These are phyloP conservation scores for Synchytrium microbalum DNA, from an alignment of 371 early-diverging fungal species.

Conservation along the genomic window DNA sequence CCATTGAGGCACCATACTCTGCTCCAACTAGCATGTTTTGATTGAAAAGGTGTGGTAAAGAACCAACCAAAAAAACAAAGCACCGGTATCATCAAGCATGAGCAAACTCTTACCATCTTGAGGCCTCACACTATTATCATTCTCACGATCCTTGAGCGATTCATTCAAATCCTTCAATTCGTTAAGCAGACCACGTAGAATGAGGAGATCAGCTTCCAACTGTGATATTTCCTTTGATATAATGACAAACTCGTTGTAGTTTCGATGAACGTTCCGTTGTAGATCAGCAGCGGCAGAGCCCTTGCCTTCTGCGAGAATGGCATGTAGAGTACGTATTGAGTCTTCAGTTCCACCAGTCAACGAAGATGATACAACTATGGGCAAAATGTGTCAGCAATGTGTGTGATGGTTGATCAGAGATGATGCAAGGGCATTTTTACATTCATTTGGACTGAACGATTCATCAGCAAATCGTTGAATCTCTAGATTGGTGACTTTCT, in stretches of 20 bases:
- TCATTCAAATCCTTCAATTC: constrained; percentile 61
- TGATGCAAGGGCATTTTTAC: not conserved
- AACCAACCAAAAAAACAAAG: not conserved
- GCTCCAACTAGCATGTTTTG: no score
- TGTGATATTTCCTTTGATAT: constrained; percentile 88
- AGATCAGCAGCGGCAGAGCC: constrained; percentile 71
- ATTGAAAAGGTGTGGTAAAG: no score
- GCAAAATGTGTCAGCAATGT: not conserved
- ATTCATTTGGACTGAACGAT: not conserved
- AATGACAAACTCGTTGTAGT: constrained; percentile 88
- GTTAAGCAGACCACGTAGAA: constrained; percentile 55
- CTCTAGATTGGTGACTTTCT: not conserved
- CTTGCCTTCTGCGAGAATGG: constrained; percentile 46
- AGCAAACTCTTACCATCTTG: not conserved
- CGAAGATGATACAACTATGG: not conserved
- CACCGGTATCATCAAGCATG: not conserved
- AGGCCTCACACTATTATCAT: not conserved
- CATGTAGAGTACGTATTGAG: constrained; percentile 7
- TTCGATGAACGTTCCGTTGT: constrained; percentile 83
- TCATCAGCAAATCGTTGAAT: constrained; percentile 10
- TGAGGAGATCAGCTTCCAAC: constrained; percentile 66
- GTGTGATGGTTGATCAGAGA: no score
- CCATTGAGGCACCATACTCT: no score
- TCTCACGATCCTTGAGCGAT: not conserved
- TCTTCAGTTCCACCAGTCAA: not conserved